Conservation (phyloP, 2,329 filamentous ascomycete species). For the Ascochyta lentis region DNA sequence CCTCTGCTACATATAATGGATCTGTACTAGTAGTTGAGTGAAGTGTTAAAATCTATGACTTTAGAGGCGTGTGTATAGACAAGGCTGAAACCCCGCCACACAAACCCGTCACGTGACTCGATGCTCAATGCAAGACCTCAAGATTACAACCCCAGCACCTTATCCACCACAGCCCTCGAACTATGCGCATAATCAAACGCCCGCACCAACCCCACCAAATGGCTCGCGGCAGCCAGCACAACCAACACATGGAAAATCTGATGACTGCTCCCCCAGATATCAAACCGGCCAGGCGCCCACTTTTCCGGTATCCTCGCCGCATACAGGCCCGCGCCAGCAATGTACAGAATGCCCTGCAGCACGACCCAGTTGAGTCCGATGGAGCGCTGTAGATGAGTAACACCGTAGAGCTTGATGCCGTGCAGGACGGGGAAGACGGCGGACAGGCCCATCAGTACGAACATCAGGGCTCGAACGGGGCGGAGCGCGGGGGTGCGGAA, state of each 20-base stretch:
- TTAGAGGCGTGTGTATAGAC: too few species aligned
- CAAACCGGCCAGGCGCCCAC: slow-evolving; percentile 76
- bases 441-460: slow-evolving; percentile 83
- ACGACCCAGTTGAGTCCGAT: slow-evolving; percentile 85
- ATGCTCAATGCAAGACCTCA: too few species aligned
- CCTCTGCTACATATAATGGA: too few species aligned
- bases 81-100: too few species aligned
- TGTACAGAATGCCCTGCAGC: slow-evolving; percentile 81
- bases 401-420: slow-evolving; percentile 72
- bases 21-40: too few species aligned
- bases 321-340: slow-evolving; percentile 84
- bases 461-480: slow-evolving; percentile 87
- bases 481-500: slow-evolving; percentile 87
- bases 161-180: not conserved
- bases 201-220: slow-evolving; percentile 79
- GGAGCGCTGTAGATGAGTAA: slow-evolving; percentile 68
- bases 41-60: too few species aligned
- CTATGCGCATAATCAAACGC: slow-evolving; percentile 85
- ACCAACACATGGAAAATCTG: slow-evolving; percentile 96
- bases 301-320: slow-evolving; percentile 87
- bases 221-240: slow-evolving; percentile 78
- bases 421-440: slow-evolving; percentile 85
- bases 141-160: not conserved
- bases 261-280: slow-evolving; percentile 92
- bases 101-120: too few species aligned